Evolutionary conservation across 2,329 filamentous ascomycete genomes (phyloP), one percentile per base, ranked within the genome.

Genomic region (Pseudopyrenochaeta lycopersici): DNA sequence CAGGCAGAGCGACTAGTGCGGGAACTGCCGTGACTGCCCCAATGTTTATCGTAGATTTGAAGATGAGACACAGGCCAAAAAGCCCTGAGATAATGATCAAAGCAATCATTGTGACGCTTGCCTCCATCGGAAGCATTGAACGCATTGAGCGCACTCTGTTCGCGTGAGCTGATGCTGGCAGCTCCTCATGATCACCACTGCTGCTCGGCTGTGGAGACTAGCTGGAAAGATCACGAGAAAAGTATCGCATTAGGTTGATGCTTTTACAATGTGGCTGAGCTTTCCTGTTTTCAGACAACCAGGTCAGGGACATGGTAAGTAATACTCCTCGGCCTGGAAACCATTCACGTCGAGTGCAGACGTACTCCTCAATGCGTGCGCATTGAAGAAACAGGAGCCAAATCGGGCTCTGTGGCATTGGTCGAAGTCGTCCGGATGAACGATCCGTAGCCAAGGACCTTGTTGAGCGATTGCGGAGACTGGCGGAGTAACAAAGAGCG

Each of bases 121-220:
- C 42, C 56, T 41, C 32, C 36, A 54, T 52, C 31, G 29, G 40
- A 38, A 53, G 50, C 31, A 53, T 56, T 63, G 56, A 62, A 54
- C 54, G 58, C 48, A 40, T 29, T 32, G 23, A 49, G 46, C 31
- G 44, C 21, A 21, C 40, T 38, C 46, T 21, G 15, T 40, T 50
- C 45, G 51, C 56, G 44, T 46, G 54, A 39, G 43, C 52, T 23
- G 41, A 39, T 52, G 32, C 49, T 12, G 36, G 33, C 35, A 31
- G 46, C 52, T 63, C 47, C 41, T 53, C 45, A 54, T 52, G 60
- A 60, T 58, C 46, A 55, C 47, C 56, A 44, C 42, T 47, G 17
- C 50, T 46, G 49, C 42, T 27, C 46, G 49, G 31, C 52, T n/a
- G n/a, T n/a, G 23, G 39, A 52, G 30, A 40, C 57, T 64, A 64